A percentile compares a stretch with the other conserved stretches of the same genome.
These are phyloP conservation scores for Silybum marianum DNA, from an alignment of 129 eudicot species.

Conservation along the genomic window DNA sequence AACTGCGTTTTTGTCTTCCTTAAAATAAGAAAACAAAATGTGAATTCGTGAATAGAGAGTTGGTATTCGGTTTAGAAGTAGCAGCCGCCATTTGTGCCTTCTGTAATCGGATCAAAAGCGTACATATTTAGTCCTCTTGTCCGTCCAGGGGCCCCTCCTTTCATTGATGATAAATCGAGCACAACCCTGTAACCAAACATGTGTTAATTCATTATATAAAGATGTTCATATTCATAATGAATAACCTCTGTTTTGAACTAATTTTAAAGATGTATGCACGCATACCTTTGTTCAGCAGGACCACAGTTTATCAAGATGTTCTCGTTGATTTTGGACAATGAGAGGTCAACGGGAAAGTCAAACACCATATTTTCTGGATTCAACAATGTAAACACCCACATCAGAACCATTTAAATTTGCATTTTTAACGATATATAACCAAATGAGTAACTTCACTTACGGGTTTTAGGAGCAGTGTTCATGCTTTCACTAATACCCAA, in stretches of 20 bases:
- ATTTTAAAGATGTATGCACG: constrained; percentile 4
- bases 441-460: constrained; percentile 36
- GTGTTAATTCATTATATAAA: not conserved
- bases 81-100: constrained; percentile 8
- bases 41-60: constrained; percentile 10
- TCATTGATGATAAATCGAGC: constrained; percentile 47
- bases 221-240: not conserved
- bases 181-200: constrained; percentile 31
- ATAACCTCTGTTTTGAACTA: not conserved
- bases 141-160: constrained; percentile 59
- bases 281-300: constrained; percentile 36
- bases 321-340: constrained; percentile 52
- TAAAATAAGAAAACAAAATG: constrained; percentile 12
- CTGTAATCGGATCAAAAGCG: constrained; percentile 18
- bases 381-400: constrained; percentile 18
- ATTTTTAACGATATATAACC: not conserved
- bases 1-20: constrained; percentile 15
- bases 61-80: constrained; percentile 15
- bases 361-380: constrained; percentile 46
- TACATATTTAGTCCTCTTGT: constrained; percentile 49
- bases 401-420: not conserved
- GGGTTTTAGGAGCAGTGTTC: constrained; percentile 33
- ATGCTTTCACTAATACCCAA: constrained; percentile 60
- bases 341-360: constrained; percentile 55
- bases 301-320: constrained; percentile 53